A percentile compares a stretch with the other conserved stretches of the same genome.
phyloP scores from a whole-genome alignment of 805 yeast genomes.

The Candida berthetii region DNA sequence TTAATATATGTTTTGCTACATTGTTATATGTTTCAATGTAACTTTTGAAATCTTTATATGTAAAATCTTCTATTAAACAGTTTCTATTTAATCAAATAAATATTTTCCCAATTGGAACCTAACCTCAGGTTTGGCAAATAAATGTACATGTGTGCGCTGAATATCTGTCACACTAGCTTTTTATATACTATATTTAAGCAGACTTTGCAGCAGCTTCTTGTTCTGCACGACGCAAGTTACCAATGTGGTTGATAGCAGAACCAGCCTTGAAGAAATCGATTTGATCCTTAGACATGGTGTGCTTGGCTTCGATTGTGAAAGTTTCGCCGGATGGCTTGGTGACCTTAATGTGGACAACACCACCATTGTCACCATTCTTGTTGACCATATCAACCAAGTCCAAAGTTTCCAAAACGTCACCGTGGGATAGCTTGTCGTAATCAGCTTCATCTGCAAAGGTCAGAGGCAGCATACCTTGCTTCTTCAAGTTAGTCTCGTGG shows the following conservation, averaged over 20 bases:
- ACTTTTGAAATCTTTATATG: no score
- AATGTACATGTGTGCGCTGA: no score
- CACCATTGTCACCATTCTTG: constrained; percentile 86
- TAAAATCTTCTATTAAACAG: no score
- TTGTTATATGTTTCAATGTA: no score
- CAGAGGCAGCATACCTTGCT: constrained; percentile 95
- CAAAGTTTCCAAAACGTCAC: constrained; percentile 73
- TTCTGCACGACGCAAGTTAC: constrained; percentile 41
- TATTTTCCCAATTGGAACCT: no score
- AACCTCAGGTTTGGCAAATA: no score
- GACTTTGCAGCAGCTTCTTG: constrained; percentile 8
- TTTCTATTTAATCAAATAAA: no score
- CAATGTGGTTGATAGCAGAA: constrained; percentile 91
- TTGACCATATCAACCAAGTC: constrained; percentile 71
- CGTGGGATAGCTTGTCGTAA: constrained; percentile 72
- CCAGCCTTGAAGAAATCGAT: constrained; percentile 96
- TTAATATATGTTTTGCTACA: no score
- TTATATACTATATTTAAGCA: background rate
- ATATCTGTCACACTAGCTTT: no score
- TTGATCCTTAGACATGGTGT: constrained; percentile 97
- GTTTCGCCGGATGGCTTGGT: constrained; percentile 68
- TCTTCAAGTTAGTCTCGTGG: constrained; percentile 96
- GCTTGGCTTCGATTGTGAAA: constrained; percentile 72
- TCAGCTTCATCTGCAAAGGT: constrained; percentile 88
- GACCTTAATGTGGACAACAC: constrained; percentile 62